Evolutionary conservation across 192 early-diverging fungal species (phyloP), one percentile per base, ranked within the genome.

Genomic region (Gigaspora rosea): DNA sequence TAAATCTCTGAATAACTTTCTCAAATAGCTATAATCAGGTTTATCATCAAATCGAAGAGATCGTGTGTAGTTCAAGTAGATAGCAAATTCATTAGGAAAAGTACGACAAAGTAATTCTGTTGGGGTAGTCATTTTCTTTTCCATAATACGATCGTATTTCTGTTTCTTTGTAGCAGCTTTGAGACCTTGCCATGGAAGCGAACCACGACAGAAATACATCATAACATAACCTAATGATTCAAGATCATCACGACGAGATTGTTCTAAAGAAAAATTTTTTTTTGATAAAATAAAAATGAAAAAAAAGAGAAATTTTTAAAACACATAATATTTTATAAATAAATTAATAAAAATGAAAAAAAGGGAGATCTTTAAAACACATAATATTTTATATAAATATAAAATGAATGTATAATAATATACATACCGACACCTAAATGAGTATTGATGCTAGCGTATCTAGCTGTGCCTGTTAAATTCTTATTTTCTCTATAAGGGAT

Each of bases 131-230:
- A 94, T 94, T 86, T 96, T 96, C 85, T 92, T 93, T 73, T 94
- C 94, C 93, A 94, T 94, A 76, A 96, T 96, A 76, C 94, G 92
- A 82, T 96, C 95, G 82, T 96, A 95, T 84, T 95, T 95, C 90
- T 95, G 93, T 82, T 94, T 93, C 83, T 95, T 95, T 68, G 92
- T 95, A 8, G 90, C 91, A 11, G 94, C 94, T 80, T 94, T 94
- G 57, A 95, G 83, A 9, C 95, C 95, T 82, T 96, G 95, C 95
- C 95, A 96, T 79, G 95, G 94, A 54, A 96, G 86, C 73, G 90
- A 90, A 10, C 95, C 95, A 61, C 93, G 91, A 79, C 91, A 90
- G 80, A 96, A 94, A 87, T 96, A 96, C 87, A 96, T 93, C 73
- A 96, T 86, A 15, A 95, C 92, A 82, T 95, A 96, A 56, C 93